phyloP scores from a whole-genome alignment of 2,329 filamentous ascomycete genomes.

The Neonectria faginata region DNA sequence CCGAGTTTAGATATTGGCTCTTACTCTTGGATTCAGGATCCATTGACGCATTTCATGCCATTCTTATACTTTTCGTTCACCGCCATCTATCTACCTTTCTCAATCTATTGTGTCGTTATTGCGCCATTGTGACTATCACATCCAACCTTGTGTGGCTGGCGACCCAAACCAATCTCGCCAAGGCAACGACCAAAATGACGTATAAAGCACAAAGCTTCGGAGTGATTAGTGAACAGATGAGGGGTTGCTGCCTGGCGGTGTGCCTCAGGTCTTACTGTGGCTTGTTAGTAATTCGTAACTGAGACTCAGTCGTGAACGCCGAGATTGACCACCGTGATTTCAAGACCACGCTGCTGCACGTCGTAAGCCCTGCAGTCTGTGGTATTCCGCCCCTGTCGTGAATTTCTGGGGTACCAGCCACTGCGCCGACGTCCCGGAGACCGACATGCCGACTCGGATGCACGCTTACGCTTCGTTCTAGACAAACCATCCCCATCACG shows the following conservation, averaged over 20 bases:
- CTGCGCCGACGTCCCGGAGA: background rate
- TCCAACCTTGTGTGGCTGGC: background rate
- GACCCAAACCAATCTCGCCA: slow-evolving; percentile 6
- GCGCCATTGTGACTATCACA: background rate
- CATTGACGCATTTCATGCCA: too few species aligned
- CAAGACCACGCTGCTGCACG: background rate
- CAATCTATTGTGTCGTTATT: background rate
- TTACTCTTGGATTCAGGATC: background rate
- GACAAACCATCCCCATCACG: slow-evolving; percentile 1
- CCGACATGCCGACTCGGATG: background rate
- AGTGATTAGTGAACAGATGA: slow-evolving; percentile 22
- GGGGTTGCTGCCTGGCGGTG: slow-evolving; percentile 15
- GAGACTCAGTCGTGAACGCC: background rate
- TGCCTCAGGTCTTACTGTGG: background rate
- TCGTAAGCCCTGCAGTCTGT: too few species aligned
- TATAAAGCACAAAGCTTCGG: background rate
- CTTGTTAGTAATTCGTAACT: background rate
- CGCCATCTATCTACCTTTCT: background rate
- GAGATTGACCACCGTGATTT: background rate
- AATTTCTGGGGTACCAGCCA: background rate
- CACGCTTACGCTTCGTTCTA: background rate
- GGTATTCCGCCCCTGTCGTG: background rate
- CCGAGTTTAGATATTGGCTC: background rate
- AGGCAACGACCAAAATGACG: slow-evolving; percentile 5
- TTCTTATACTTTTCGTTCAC: background rate